These are phyloP conservation scores for Fusarium camptoceras DNA, from an alignment of 2,329 filamentous ascomycete genomes.

Conservation along the genomic window DNA sequence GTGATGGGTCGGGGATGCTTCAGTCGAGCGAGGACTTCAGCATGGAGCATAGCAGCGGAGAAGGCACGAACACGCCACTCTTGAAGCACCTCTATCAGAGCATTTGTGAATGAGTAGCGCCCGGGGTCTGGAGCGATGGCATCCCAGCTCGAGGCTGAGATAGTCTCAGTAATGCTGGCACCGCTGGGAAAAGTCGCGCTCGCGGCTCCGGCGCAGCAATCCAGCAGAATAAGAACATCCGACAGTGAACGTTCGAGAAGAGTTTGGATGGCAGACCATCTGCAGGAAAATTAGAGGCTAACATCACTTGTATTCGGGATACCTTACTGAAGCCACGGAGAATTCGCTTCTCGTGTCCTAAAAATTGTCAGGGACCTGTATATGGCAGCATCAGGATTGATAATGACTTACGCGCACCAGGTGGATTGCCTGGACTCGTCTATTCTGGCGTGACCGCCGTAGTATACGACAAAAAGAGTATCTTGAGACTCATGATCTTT, in stretches of 20 bases:
- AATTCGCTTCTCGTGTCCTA: constrained; percentile 63
- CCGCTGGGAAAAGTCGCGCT: constrained; percentile 70
- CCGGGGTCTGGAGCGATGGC: constrained; percentile 70
- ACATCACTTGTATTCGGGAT: neutral
- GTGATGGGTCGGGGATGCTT: constrained; percentile 69
- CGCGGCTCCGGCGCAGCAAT: constrained; percentile 70
- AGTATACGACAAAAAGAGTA: constrained; percentile 69
- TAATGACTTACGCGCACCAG: constrained; percentile 66
- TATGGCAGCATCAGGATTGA: neutral
- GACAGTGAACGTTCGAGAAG: constrained; percentile 67
- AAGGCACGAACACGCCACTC: constrained; percentile 67
- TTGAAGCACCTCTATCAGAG: constrained; percentile 68
- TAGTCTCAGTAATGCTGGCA: constrained; percentile 70
- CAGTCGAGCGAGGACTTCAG: constrained; percentile 68
- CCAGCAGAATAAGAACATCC: constrained; percentile 68
- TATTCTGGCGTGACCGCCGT: constrained; percentile 70
- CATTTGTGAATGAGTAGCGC: constrained; percentile 69
- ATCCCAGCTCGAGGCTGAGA: constrained; percentile 72
- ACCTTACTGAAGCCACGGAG: constrained; percentile 66
- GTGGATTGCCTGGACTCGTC: constrained; percentile 70
- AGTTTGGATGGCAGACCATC: constrained; percentile 71
- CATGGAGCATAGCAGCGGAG: constrained; percentile 71
- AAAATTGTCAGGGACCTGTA: constrained; percentile 16
- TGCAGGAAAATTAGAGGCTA: constrained; percentile 36
- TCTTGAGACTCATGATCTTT: constrained; percentile 67